phyloP scores from a whole-genome alignment of 805 yeast genomes.

The Saccharomycopsis oosterbeekiorum region DNA sequence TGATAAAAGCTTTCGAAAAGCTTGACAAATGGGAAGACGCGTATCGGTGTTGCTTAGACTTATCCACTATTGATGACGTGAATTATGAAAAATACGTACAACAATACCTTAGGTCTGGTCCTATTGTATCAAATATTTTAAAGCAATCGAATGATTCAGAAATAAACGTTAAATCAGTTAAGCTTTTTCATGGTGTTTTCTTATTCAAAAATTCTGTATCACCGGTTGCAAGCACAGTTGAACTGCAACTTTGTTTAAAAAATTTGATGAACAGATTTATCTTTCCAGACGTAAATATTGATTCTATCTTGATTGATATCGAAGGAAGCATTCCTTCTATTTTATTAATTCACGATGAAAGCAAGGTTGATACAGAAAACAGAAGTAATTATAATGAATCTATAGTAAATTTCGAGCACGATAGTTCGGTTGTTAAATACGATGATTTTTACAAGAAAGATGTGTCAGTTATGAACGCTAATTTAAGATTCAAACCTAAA shows the following conservation, averaged over 20 bases:
- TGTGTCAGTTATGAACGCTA: constrained; percentile 12
- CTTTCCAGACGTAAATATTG: constrained; percentile 1
- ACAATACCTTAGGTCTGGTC: background rate
- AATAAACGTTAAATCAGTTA: constrained; percentile 12
- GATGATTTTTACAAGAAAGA: background rate
- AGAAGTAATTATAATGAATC: background rate
- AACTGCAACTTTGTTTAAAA: constrained; percentile 27
- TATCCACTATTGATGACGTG: constrained; percentile 23
- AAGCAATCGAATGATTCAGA: background rate
- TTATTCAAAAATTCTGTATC: constrained; percentile 20
- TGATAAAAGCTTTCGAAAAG: constrained; percentile 31
- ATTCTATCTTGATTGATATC: constrained; percentile 7
- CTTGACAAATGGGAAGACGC: constrained; percentile 28
- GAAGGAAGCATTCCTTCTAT: constrained; percentile 14
- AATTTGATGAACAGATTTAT: constrained; percentile 4
- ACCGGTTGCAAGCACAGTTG: constrained; percentile 18
- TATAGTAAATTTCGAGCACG: constrained; percentile 14
- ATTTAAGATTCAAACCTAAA: constrained; percentile 3
- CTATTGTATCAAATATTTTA: background rate
- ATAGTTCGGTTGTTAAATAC: background rate
- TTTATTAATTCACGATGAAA: constrained; percentile 22
- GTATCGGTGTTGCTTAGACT: constrained; percentile 26
- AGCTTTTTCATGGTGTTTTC: constrained; percentile 21
- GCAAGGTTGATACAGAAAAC: background rate
- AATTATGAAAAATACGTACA: background rate